phyloP scores from a whole-genome alignment of 1,284 basidiomycete genomes.

The Melampsora americana region DNA sequence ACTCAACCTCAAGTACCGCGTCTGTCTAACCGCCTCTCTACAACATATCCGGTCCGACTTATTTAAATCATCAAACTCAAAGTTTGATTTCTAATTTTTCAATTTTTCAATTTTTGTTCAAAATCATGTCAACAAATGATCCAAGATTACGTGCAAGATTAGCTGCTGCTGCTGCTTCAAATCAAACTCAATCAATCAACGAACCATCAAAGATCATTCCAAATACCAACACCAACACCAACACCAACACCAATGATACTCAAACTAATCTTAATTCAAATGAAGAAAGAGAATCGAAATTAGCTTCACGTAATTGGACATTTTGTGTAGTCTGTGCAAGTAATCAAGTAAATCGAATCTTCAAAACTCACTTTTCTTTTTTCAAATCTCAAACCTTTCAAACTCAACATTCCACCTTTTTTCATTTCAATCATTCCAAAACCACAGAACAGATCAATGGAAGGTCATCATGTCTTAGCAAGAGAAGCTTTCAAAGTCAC shows the following conservation, averaged over 20 bases:
- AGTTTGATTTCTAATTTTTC: no score
- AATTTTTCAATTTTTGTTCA: no score
- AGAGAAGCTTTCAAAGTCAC: slow-evolving; percentile 86
- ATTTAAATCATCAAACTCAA: no score
- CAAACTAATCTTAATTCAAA: slow-evolving; percentile 1
- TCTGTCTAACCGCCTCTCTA: no score
- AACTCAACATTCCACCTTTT: no score
- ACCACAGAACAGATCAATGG: slow-evolving; percentile 99
- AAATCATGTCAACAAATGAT: slow-evolving; percentile 3
- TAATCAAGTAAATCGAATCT: slow-evolving; percentile 45
- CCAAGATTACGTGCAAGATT: slow-evolving; percentile 19
- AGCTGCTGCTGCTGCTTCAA: slow-evolving; percentile 9
- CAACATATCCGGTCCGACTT: no score
- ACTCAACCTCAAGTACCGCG: no score
- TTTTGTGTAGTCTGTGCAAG: slow-evolving; percentile 55
- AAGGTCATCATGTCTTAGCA: slow-evolving; percentile 87
- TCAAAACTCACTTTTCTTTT: not conserved
- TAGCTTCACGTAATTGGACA: slow-evolving; percentile 26
- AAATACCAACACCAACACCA: no score
- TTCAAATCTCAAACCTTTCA: no score
- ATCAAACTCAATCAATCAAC: not conserved
- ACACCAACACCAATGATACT: not conserved
- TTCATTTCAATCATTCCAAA: no score
- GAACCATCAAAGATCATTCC: not conserved
- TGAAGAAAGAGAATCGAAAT: slow-evolving; percentile 21